Conservation (phyloP, 2,329 filamentous ascomycete species). For the Cryphonectria carpinicola region DNA sequence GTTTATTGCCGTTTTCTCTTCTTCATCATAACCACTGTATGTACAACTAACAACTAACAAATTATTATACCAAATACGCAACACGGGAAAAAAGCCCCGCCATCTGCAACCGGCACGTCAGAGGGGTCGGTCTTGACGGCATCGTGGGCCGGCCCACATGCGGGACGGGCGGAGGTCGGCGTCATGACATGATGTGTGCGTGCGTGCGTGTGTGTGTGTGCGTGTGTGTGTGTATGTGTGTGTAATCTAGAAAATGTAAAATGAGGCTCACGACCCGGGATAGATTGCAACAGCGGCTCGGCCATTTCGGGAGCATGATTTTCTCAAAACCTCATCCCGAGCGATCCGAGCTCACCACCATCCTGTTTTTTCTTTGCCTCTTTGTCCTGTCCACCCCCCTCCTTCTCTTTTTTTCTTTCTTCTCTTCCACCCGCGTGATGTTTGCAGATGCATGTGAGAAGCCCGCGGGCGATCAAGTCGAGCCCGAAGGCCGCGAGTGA, state of each 20-base stretch:
- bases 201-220: background rate
- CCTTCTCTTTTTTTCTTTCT: background rate
- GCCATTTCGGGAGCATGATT: background rate
- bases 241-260: background rate
- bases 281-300: background rate
- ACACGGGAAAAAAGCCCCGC: background rate
- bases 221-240: too few species aligned
- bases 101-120: conserved; percentile 5
- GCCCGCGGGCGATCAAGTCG: background rate
- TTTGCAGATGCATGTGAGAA: conserved; percentile 4
- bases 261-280: conserved; percentile 5
- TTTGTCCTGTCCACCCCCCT: too few species aligned
- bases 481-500: background rate
- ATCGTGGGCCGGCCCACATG: conserved; percentile 4
- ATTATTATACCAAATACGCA: background rate
- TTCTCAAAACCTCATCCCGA: background rate
- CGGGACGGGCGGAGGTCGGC: background rate
- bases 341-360: background rate
- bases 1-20: background rate
- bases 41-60: background rate
- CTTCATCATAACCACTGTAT: background rate
- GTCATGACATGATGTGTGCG: background rate
- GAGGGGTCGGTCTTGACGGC: conserved; percentile 1
- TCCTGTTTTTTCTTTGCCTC: background rate
- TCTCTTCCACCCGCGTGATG: background rate